Percentiles rank a stretch among this genome's conserved stretches.
Conservation (phyloP, 2,329 filamentous ascomycete genomes). For the Nemania serpens region DNA sequence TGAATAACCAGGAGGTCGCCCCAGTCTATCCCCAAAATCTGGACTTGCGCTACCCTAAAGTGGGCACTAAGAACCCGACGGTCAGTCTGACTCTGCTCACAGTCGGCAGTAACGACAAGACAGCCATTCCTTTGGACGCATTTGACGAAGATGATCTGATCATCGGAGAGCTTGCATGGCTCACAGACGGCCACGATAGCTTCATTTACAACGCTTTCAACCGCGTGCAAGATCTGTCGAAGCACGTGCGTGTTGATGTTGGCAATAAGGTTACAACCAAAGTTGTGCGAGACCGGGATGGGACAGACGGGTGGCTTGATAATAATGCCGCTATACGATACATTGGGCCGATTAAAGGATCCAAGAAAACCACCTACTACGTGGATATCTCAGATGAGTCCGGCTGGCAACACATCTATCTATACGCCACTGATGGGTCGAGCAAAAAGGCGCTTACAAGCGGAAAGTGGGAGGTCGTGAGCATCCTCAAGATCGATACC, state of each 20-base stretch:
- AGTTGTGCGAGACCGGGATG: conserved; percentile 61
- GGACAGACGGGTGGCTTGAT: conserved; percentile 65
- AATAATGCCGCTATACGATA: conserved; percentile 61
- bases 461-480: conserved; percentile 68
- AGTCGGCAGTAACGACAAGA: conserved; percentile 51
- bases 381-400: conserved; percentile 69
- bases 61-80: conserved; percentile 69
- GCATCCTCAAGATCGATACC: conserved; percentile 64
- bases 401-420: conserved; percentile 69
- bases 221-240: conserved; percentile 68
- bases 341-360: conserved; percentile 51
- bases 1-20: conserved; percentile 60
- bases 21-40: conserved; percentile 66
- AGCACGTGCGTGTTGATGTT: conserved; percentile 63
- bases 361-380: conserved; percentile 55
- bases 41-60: conserved; percentile 70
- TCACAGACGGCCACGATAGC: conserved; percentile 63
- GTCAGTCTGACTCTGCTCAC: conserved; percentile 63
- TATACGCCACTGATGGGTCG: conserved; percentile 62
- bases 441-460: conserved; percentile 62
- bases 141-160: conserved; percentile 66
- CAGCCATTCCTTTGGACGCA: conserved; percentile 56
- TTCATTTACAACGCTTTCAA: conserved; percentile 70
- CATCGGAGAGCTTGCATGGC: conserved; percentile 70
- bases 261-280: conserved; percentile 50